Percentiles rank a stretch among this genome's conserved stretches.
Evolutionary conservation across 257 asterid genomes (phyloP).

Genomic region (Penstemon newberryi): DNA sequence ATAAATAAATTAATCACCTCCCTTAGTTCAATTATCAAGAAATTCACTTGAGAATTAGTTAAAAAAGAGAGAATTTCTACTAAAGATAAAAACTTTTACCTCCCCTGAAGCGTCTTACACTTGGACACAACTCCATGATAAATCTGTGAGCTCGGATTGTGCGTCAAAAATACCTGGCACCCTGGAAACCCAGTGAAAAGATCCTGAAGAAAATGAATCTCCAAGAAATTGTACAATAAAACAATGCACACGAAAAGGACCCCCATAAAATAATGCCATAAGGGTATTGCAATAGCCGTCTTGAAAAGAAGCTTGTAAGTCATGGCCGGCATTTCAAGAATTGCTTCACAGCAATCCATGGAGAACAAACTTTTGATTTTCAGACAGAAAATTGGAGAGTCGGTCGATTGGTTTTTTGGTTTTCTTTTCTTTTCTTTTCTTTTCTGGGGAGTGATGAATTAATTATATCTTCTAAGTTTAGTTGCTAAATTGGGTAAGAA

Average conservation of each 20-base stretch:
- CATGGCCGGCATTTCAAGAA: slow-evolving; percentile 38
- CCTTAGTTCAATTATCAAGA: neutral
- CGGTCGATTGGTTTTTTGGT: too few relatives aligned
- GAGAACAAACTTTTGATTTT: neutral
- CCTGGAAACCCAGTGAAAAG: slow-evolving; percentile 65
- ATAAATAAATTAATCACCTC: neutral
- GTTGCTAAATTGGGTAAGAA: too few relatives aligned
- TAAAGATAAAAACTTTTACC: slow-evolving; percentile 24
- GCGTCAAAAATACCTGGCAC: slow-evolving; percentile 47
- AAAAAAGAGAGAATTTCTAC: neutral
- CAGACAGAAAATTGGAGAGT: too few relatives aligned
- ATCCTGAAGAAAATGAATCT: slow-evolving; percentile 63
- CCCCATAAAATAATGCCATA: slow-evolving; percentile 45
- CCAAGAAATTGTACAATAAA: slow-evolving; percentile 66
- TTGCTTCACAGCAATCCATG: slow-evolving; percentile 52
- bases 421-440: too few relatives aligned
- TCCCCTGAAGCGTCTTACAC: slow-evolving; percentile 62
- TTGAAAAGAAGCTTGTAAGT: slow-evolving; percentile 46
- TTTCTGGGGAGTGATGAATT: too few relatives aligned
- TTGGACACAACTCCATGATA: slow-evolving; percentile 64
- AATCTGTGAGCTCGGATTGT: slow-evolving; percentile 49
- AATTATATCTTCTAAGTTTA: too few relatives aligned
- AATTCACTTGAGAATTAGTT: neutral
- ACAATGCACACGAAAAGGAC: slow-evolving; percentile 29
- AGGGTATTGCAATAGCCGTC: slow-evolving; percentile 47